phyloP scores from a whole-genome alignment of 441 rosid genomes.

The Melastoma candidum region DNA sequence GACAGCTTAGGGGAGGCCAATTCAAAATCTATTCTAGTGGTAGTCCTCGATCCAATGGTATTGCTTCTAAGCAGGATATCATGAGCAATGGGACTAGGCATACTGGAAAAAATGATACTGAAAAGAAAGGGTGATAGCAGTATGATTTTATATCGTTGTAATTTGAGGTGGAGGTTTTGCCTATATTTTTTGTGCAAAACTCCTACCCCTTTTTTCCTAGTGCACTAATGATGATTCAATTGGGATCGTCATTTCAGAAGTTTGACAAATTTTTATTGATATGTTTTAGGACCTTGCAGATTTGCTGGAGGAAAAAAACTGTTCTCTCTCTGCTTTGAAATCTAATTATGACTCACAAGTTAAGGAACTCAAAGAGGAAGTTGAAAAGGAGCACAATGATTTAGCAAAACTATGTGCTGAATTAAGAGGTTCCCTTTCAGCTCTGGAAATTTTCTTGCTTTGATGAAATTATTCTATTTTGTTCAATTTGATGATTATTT shows the following conservation, averaged over 20 bases:
- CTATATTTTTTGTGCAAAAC: background rate
- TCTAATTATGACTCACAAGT: conserved; percentile 39
- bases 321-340: conserved; percentile 47
- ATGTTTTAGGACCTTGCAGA: conserved; percentile 89
- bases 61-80: conserved; percentile 40
- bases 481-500: conserved; percentile 11
- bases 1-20: conserved; percentile 37
- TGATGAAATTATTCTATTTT: conserved; percentile 7
- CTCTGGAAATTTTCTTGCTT: conserved; percentile 8
- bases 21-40: conserved; percentile 36
- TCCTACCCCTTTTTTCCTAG: background rate
- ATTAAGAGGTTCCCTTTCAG: conserved; percentile 40
- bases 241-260: too few species aligned
- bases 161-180: background rate
- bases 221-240: background rate
- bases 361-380: conserved; percentile 42
- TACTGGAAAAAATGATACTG: conserved; percentile 15
- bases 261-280: conserved; percentile 1
- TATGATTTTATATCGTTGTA: conserved; percentile 5
- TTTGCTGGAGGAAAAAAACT: conserved; percentile 72
- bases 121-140: conserved; percentile 62
- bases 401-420: conserved; percentile 36
- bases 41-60: conserved; percentile 52
- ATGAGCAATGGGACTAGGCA: conserved; percentile 31
- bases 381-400: conserved; percentile 49